Evolutionary conservation across 1,284 basidiomycete genomes (phyloP).

Genomic region (Puccinia polysora): DNA sequence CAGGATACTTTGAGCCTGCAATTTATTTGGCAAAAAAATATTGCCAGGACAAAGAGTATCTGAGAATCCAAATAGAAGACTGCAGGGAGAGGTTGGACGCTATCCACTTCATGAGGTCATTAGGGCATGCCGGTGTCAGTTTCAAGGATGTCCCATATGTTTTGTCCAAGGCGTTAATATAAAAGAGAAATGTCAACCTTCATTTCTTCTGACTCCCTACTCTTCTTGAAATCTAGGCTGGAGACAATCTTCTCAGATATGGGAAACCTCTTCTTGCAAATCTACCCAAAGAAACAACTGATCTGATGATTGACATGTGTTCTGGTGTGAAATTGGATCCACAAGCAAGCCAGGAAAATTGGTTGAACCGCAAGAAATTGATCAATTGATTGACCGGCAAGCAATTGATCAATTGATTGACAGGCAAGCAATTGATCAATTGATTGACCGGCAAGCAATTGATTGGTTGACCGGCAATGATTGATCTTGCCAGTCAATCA

Average conservation of each 20-base stretch:
- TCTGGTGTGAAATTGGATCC: constrained; percentile 58
- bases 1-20: constrained; percentile 91
- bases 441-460: too few relatives aligned
- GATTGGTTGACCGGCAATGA: too few relatives aligned
- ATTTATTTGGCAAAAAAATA: constrained; percentile 89
- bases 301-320: constrained; percentile 85
- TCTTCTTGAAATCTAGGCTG: constrained; percentile 51
- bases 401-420: too few relatives aligned
- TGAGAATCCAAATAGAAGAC: constrained; percentile 92
- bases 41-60: constrained; percentile 81
- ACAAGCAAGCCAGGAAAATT: not conserved
- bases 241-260: constrained; percentile 51
- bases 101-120: constrained; percentile 68
- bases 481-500: too few relatives aligned
- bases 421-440: too few relatives aligned
- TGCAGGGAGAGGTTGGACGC: constrained; percentile 76
- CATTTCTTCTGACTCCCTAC: constrained; percentile 3
- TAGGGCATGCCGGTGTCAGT: constrained; percentile 72
- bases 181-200: constrained; percentile 11
- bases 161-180: too few relatives aligned
- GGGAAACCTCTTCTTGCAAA: constrained; percentile 64
- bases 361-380: too few relatives aligned
- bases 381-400: too few relatives aligned
- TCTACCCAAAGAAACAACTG: constrained; percentile 79
- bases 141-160: too few relatives aligned